These are phyloP conservation scores for Fomitiporia mediterranea DNA, from an alignment of 1,284 basidiomycete genomes.

Conservation along the genomic window DNA sequence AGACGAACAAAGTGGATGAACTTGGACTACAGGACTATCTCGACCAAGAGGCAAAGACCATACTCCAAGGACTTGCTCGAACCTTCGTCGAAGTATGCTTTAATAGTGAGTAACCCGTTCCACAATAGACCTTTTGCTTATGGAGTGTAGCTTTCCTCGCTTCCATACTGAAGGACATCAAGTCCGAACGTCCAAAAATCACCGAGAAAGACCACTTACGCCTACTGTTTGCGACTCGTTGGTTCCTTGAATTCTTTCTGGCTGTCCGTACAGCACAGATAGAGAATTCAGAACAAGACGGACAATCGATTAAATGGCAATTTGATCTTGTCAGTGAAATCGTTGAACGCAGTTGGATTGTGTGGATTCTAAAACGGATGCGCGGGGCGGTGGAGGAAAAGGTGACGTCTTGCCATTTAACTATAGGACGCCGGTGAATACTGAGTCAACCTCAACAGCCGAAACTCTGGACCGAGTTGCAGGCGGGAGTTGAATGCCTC, in stretches of 20 bases:
- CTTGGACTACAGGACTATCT: conserved; percentile 70
- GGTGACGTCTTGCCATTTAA: too few relatives aligned
- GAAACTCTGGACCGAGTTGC: conserved; percentile 87
- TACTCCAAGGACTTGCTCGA: conserved; percentile 63
- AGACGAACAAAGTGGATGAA: conserved; percentile 67
- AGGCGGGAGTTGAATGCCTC: conserved; percentile 90
- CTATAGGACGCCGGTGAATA: too few relatives aligned
- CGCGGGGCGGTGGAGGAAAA: conserved; percentile 84
- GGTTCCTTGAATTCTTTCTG: conserved; percentile 89
- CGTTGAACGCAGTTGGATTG: conserved; percentile 79
- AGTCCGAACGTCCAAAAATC: conserved; percentile 84
- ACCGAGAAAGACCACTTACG: conserved; percentile 88
- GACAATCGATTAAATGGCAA: conserved; percentile 39
- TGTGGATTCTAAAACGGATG: conserved; percentile 88
- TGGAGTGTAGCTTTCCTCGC: conserved; percentile 79
- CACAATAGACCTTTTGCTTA: conserved; percentile 1
- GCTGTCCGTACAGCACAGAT: conserved; percentile 45
- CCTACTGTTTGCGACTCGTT: conserved; percentile 77
- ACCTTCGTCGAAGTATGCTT: conserved; percentile 80
- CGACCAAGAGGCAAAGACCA: conserved; percentile 62
- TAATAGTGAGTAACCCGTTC: conserved; percentile 59
- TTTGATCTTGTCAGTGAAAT: conserved; percentile 82
- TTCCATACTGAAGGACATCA: conserved; percentile 86
- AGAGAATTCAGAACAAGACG: conserved; percentile 28
- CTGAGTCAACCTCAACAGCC: conserved; percentile 47